Conservation (phyloP, 306 rosid genomes). For the Dicorynia guianensis region DNA sequence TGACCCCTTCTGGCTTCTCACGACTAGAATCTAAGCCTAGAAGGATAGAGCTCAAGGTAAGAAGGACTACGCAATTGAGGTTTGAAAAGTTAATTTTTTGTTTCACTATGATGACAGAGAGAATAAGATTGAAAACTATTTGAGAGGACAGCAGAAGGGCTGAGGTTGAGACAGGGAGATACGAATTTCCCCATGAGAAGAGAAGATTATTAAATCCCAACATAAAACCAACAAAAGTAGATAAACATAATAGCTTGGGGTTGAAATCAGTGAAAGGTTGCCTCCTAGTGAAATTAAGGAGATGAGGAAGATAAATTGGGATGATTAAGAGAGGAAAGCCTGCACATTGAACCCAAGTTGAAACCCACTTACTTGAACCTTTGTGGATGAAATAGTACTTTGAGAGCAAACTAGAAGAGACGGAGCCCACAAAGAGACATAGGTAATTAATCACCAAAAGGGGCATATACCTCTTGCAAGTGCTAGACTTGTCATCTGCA, state of each 20-base stretch:
- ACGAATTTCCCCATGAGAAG: slow-evolving; percentile 64
- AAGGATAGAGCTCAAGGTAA: slow-evolving; percentile 65
- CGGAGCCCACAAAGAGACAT: slow-evolving; percentile 62
- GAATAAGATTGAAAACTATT: slow-evolving; percentile 65
- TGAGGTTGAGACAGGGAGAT: slow-evolving; percentile 78
- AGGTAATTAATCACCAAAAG: slow-evolving; percentile 59
- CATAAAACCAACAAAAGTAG: slow-evolving; percentile 57
- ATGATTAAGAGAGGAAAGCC: slow-evolving; percentile 69
- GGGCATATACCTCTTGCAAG: slow-evolving; percentile 50
- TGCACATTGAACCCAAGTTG: slow-evolving; percentile 71
- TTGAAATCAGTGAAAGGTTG: slow-evolving; percentile 62
- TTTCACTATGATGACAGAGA: slow-evolving; percentile 67
- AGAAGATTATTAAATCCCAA: slow-evolving; percentile 72
- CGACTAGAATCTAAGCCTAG: slow-evolving; percentile 52
- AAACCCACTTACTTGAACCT: slow-evolving; percentile 72
- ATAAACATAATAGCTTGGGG: slow-evolving; percentile 27
- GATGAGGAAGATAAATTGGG: slow-evolving; percentile 52
- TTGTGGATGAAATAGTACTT: slow-evolving; percentile 78
- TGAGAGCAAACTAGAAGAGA: slow-evolving; percentile 65
- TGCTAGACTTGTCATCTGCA: slow-evolving; percentile 44
- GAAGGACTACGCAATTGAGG: slow-evolving; percentile 69
- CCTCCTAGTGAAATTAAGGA: slow-evolving; percentile 41
- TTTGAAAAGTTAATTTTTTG: slow-evolving; percentile 71
- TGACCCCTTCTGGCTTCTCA: slow-evolving; percentile 47
- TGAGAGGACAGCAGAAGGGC: slow-evolving; percentile 71